These are phyloP conservation scores for Rhizopus delemar DNA, from an alignment of 371 early-diverging fungal genomes.

Conservation along the genomic window DNA sequence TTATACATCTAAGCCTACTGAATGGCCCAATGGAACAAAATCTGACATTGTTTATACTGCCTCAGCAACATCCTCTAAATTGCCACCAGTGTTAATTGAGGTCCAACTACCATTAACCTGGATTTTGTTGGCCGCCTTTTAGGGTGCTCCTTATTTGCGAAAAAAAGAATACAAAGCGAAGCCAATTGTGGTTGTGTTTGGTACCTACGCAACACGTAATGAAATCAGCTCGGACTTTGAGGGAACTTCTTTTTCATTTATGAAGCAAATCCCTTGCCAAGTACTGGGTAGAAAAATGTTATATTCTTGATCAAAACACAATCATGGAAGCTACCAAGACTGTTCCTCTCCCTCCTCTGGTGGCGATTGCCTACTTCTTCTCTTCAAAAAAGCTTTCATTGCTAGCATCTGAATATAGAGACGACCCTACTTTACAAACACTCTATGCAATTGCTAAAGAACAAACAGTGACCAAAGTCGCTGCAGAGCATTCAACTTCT, in stretches of 20 bases:
- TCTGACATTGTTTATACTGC: slow-evolving; percentile 15
- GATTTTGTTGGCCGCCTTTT: slow-evolving; percentile 14
- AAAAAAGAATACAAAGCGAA: slow-evolving; percentile 16
- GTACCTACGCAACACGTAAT: slow-evolving; percentile 15
- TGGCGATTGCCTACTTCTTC: slow-evolving; percentile 17
- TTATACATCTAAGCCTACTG: too few relatives aligned
- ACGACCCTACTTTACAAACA: slow-evolving; percentile 16
- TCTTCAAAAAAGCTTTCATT: slow-evolving; percentile 20
- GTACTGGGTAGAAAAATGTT: slow-evolving; percentile 22
- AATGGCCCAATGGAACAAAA: too few relatives aligned
- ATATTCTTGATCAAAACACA: slow-evolving; percentile 16
- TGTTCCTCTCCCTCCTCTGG: slow-evolving; percentile 16
- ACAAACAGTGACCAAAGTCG: slow-evolving; percentile 8
- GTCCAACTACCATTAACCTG: slow-evolving; percentile 15
- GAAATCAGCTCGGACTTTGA: slow-evolving; percentile 16
- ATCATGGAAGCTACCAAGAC: slow-evolving; percentile 15
- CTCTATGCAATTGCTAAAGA: slow-evolving; percentile 20
- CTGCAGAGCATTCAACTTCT: slow-evolving; percentile 14
- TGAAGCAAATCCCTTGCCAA: slow-evolving; percentile 15
- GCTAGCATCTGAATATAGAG: slow-evolving; percentile 19
- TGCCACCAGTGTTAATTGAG: slow-evolving; percentile 16
- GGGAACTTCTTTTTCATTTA: slow-evolving; percentile 6
- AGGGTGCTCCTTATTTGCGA: slow-evolving; percentile 5
- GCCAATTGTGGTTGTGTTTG: slow-evolving; percentile 20
- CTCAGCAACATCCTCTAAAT: slow-evolving; percentile 7